Conservation (phyloP, 139 green algal genomes). For the Haematococcus sp. region DNA sequence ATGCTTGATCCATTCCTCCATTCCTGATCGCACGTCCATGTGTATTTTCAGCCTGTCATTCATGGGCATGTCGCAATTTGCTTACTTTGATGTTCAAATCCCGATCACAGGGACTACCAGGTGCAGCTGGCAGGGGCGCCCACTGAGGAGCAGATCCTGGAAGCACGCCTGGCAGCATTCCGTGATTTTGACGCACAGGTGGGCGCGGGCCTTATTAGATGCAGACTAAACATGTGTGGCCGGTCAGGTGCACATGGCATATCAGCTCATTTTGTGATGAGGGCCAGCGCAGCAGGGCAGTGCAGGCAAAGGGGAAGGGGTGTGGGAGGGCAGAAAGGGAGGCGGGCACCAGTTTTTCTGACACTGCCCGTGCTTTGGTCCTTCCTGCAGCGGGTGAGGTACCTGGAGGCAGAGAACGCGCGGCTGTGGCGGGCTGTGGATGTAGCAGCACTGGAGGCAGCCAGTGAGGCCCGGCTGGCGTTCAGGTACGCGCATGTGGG, state of each 20-base stretch:
- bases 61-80: not conserved
- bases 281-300: too few relatives aligned
- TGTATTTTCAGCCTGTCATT: too few relatives aligned
- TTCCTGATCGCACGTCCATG: too few relatives aligned
- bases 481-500: slow-evolving; percentile 22
- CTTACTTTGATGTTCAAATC: too few relatives aligned
- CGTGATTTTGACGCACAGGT: slow-evolving; percentile 17
- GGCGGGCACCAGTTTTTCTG: not conserved
- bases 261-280: too few relatives aligned
- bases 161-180: slow-evolving; percentile 36
- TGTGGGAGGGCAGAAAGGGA: too few relatives aligned
- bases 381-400: slow-evolving; percentile 18
- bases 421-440: slow-evolving; percentile 48
- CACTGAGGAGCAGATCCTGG: slow-evolving; percentile 66
- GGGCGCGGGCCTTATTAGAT: slow-evolving; percentile 27
- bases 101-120: slow-evolving; percentile 66
- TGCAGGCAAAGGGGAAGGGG: too few relatives aligned
- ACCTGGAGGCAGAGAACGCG: slow-evolving; percentile 61
- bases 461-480: slow-evolving; percentile 33
- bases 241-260: too few relatives aligned
- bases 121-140: slow-evolving; percentile 53
- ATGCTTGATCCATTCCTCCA: too few relatives aligned
- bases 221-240: too few relatives aligned
- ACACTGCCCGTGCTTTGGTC: too few relatives aligned
- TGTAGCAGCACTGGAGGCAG: slow-evolving; percentile 38